A percentile compares a stretch with the other conserved stretches of the same genome.
These are phyloP conservation scores for Claviceps monticola DNA, from an alignment of 2,329 filamentous ascomycete species.

Conservation along the genomic window DNA sequence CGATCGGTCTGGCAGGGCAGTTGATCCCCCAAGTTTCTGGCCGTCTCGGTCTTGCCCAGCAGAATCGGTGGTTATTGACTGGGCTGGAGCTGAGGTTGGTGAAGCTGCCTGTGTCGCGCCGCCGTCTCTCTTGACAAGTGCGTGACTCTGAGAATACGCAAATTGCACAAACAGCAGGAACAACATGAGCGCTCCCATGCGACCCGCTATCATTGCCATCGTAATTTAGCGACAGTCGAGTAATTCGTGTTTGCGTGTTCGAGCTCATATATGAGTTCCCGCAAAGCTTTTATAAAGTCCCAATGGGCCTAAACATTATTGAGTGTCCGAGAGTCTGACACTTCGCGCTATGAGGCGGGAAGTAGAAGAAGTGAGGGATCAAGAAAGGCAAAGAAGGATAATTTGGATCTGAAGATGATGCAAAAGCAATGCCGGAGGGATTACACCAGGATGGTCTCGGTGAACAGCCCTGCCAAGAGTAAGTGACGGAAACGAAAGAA, in stretches of 20 bases:
- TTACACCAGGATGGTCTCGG: background rate
- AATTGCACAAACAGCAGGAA: constrained; percentile 25
- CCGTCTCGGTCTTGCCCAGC: background rate
- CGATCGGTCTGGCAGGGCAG: background rate
- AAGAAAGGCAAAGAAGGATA: background rate
- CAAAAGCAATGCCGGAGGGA: constrained; percentile 1
- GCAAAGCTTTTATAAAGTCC: constrained; percentile 9
- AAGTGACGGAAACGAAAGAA: background rate
- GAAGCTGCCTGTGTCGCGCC: constrained; percentile 5
- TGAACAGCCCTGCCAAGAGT: background rate
- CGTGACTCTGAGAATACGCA: constrained; percentile 20
- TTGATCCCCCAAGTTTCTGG: background rate
- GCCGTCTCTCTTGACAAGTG: constrained; percentile 22
- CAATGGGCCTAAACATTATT: constrained; percentile 11
- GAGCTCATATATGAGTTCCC: constrained; percentile 6
- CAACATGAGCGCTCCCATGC: constrained; percentile 25
- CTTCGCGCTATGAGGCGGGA: background rate
- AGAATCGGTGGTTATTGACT: background rate
- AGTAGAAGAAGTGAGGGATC: background rate
- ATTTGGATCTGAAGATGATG: background rate
- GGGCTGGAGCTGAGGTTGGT: background rate
- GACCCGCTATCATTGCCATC: constrained; percentile 22
- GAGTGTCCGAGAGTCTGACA: background rate
- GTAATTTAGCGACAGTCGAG: constrained; percentile 4
- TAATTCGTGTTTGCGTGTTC: constrained; percentile 1